Evolutionary conservation across 2,329 filamentous ascomycete species (phyloP).

Genomic region (Curvularia eragrostidis): DNA sequence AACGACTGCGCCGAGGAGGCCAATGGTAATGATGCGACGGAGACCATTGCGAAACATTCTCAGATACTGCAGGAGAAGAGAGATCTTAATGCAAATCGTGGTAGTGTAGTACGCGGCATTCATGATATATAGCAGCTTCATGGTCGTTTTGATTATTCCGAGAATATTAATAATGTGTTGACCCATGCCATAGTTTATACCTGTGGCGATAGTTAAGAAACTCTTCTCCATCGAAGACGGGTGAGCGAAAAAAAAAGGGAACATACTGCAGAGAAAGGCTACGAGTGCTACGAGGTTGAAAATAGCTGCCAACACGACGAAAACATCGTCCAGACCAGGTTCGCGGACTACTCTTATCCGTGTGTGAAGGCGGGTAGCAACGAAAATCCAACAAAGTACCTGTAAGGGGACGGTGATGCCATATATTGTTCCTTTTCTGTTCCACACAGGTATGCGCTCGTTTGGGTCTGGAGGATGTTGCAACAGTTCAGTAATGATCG

Average conservation of each 20-base stretch:
- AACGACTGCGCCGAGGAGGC: constrained; percentile 25
- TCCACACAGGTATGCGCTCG: constrained; percentile 29
- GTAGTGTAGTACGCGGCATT: constrained; percentile 39
- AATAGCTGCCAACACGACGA: constrained; percentile 38
- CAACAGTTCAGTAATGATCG: constrained; percentile 26
- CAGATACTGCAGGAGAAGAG: constrained; percentile 46
- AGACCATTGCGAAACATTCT: constrained; percentile 36
- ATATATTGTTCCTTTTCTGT: constrained; percentile 31
- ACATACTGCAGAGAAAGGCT: constrained; percentile 30
- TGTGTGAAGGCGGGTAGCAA: constrained; percentile 37
- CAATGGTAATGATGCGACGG: constrained; percentile 24
- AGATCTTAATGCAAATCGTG: constrained; percentile 43
- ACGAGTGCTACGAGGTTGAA: constrained; percentile 33
- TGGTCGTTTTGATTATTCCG: constrained; percentile 17
- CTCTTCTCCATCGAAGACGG: not conserved
- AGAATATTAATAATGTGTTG: constrained; percentile 35
- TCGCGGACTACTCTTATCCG: constrained; percentile 36
- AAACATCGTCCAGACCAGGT: constrained; percentile 46
- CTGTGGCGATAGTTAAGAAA: constrained; percentile 24
- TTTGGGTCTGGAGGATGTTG: constrained; percentile 33
- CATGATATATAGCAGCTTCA: constrained; percentile 36
- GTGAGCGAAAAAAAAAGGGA: not conserved
- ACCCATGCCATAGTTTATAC: constrained; percentile 38
- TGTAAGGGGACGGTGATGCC: constrained; percentile 40
- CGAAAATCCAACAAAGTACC: constrained; percentile 36